Conservation (phyloP, 2,329 filamentous ascomycete genomes). For the Aspergillus texensis region DNA sequence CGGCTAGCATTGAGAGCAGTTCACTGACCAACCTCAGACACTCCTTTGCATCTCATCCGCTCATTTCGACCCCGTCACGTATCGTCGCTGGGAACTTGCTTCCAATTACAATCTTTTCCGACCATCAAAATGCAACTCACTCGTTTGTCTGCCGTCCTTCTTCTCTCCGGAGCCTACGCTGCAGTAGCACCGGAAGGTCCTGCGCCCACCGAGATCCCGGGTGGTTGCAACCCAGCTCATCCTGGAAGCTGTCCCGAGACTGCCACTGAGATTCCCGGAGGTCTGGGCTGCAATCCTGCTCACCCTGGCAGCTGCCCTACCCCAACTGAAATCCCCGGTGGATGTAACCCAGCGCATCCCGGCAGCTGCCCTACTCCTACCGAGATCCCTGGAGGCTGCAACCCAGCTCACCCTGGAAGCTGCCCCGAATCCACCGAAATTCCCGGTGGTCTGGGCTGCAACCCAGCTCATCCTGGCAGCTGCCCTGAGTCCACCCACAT, state of each 20-base stretch:
- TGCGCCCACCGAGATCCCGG: background rate
- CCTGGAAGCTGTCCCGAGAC: background rate
- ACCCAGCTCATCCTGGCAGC: background rate
- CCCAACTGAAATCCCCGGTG: background rate
- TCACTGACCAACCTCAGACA: background rate
- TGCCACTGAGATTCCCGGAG: background rate
- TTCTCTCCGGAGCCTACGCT: constrained; percentile 1
- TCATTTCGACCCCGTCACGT: background rate
- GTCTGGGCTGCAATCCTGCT: background rate
- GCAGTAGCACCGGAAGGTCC: background rate
- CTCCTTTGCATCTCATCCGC: background rate
- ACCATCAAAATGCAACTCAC: background rate
- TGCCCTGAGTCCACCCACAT: background rate
- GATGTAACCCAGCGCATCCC: background rate
- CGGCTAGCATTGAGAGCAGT: background rate
- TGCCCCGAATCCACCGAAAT: background rate
- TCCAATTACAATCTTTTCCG: background rate
- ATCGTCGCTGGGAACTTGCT: background rate
- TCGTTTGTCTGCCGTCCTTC: background rate
- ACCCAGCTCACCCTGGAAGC: background rate
- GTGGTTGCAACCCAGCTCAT: background rate
- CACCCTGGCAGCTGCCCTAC: background rate
- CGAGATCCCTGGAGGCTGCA: background rate
- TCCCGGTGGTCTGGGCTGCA: background rate
- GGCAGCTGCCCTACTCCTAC: background rate